These are phyloP conservation scores for Meira nashicola DNA, from an alignment of 1,284 basidiomycete genomes.

Conservation along the genomic window DNA sequence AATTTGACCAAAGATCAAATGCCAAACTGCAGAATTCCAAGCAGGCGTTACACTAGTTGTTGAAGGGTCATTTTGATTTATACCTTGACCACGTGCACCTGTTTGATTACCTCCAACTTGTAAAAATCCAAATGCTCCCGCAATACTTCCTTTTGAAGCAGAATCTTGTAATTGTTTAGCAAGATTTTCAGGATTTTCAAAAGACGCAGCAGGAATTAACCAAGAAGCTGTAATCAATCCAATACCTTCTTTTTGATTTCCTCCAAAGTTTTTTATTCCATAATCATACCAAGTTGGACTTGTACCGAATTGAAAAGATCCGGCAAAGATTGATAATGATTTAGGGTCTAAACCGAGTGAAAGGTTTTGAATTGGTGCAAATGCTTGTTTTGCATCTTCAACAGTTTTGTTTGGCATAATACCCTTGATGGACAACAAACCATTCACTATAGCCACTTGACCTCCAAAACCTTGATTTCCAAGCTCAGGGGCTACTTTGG, in stretches of 20 bases:
- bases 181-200: neutral
- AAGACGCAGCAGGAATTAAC: neutral
- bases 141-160: neutral
- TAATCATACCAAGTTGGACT: too few relatives aligned
- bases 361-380: neutral
- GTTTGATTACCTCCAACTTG: neutral
- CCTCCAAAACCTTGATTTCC: neutral
- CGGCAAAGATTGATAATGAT: too few relatives aligned
- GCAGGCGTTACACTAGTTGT: slow-evolving; percentile 14
- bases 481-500: neutral
- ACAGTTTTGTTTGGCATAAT: neutral
- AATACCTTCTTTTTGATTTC: too few relatives aligned
- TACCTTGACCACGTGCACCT: neutral
- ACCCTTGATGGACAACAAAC: neutral
- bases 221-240: neutral
- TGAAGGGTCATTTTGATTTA: neutral
- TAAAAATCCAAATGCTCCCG: neutral
- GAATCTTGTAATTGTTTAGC: neutral
- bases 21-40: slow-evolving; percentile 16
- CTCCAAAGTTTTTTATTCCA: too few relatives aligned
- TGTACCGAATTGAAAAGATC: too few relatives aligned
- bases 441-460: neutral
- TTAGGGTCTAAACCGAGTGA: neutral
- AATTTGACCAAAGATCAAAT: slow-evolving; percentile 8
- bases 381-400: neutral